Conservation (phyloP, 129 eudicot genomes). For the Dittrichia graveolens region DNA sequence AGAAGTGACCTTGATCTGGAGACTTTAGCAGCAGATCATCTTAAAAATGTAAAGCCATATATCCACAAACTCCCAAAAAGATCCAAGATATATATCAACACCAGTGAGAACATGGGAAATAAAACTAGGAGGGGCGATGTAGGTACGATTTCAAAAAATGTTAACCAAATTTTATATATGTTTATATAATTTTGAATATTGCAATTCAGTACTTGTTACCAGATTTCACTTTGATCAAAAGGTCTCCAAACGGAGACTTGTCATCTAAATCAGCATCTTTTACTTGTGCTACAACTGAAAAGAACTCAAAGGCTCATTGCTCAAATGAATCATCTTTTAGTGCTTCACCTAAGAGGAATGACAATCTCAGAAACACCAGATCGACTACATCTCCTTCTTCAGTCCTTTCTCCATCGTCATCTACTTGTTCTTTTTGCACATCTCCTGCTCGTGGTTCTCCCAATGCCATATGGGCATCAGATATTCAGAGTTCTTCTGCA, state of each 20-base stretch:
- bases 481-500: slow-evolving; percentile 8
- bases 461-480: too few relatives aligned
- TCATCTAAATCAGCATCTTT: slow-evolving; percentile 36
- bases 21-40: too few relatives aligned
- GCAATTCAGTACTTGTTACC: slow-evolving; percentile 8
- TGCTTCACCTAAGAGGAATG: slow-evolving; percentile 36
- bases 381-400: slow-evolving; percentile 36
- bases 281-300: slow-evolving; percentile 31
- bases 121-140: slow-evolving; percentile 39
- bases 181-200: neutral
- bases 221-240: slow-evolving; percentile 30
- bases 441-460: slow-evolving; percentile 8
- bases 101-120: slow-evolving; percentile 23
- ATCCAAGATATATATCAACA: slow-evolving; percentile 26
- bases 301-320: slow-evolving; percentile 16
- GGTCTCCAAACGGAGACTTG: slow-evolving; percentile 36
- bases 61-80: slow-evolving; percentile 36
- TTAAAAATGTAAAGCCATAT: too few relatives aligned
- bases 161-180: neutral
- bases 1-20: too few relatives aligned
- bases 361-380: slow-evolving; percentile 38
- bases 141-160: slow-evolving; percentile 27
- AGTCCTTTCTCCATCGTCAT: slow-evolving; percentile 35
- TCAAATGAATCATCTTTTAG: slow-evolving; percentile 29
- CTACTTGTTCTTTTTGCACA: slow-evolving; percentile 21